phyloP scores from a whole-genome alignment of 2,329 filamentous ascomycete genomes.

The Knufia petricola region DNA sequence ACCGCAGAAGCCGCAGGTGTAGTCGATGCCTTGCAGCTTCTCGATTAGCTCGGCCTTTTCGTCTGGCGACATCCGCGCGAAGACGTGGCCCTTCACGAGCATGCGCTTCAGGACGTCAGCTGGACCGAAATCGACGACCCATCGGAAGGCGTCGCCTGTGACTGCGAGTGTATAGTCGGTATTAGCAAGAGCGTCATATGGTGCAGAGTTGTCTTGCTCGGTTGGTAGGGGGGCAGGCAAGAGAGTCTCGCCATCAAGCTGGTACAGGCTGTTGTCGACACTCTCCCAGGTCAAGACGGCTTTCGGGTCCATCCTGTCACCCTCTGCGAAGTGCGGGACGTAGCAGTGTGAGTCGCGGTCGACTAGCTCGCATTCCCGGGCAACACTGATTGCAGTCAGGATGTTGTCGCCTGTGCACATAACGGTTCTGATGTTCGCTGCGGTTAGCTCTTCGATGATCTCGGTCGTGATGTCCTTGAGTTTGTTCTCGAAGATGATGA shows the following conservation, averaged over 20 bases:
- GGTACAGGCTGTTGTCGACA: conserved; percentile 74
- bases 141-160: conserved; percentile 88
- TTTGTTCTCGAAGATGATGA: conserved; percentile 99
- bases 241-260: conserved; percentile 69
- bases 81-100: conserved; percentile 85
- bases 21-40: conserved; percentile 91
- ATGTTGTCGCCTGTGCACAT: conserved; percentile 99
- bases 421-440: conserved; percentile 75
- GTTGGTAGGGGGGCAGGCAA: conserved; percentile 61
- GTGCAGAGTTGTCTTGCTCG: conserved; percentile 69
- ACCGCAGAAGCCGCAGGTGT: conserved; percentile 90
- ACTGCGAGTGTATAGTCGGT: conserved; percentile 82
- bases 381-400: conserved; percentile 89
- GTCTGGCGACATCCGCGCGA: conserved; percentile 96
- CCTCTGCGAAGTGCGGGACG: conserved; percentile 74
- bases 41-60: conserved; percentile 97
- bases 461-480: conserved; percentile 76
- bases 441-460: conserved; percentile 70
- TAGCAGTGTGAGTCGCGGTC: conserved; percentile 79
- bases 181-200: conserved; percentile 72
- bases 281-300: conserved; percentile 80
- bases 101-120: conserved; percentile 68
- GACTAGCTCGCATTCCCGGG: conserved; percentile 77
- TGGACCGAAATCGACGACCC: conserved; percentile 85
- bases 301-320: conserved; percentile 62